Base-by-base conservation (phyloP, 2,329 filamentous ascomycete genomes). In the Zarea fungicola region DNA sequence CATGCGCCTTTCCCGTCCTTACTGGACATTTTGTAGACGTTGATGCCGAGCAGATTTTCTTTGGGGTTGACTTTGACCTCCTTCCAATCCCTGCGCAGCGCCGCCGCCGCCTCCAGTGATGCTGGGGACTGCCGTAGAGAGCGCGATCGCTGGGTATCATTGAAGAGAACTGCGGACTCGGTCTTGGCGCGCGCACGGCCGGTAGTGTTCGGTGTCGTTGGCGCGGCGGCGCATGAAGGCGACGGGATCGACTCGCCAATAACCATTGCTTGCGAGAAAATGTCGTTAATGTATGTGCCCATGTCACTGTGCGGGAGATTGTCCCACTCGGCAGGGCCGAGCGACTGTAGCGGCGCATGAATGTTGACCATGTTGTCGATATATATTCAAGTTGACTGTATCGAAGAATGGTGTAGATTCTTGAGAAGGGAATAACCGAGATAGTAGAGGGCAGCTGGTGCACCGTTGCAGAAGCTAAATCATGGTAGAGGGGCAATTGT, bases 51-150 rank as follows among this genome's bases (percentile, higher is more conserved):
- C 1, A 89, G 87, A 60, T 95, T 93, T 18, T 91, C 84, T 56
- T 77, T 83, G 3, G 78, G 67, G 35, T 77, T 81, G 48, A 89
- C 68, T 66, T 89, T 92, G 60, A 91, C 70, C 35, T 89, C 85
- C 65, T 95, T 96, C 90, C 92, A 96, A 66, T 89, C 80, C 60
- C 87, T 87, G 51, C 84, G 82, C n/a, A 96, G 69, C 18, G 76
- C 69, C 23, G 71, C 72, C 26, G 81, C 59, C 14, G 65, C 56
- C 22, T 55, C 73, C n/a, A 80, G 67, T 8, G 75, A 66, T 19
- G 76, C 68, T 3, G 76, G 69, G 2, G 75, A 69, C 29, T 59
- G 58, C 6, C 62, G 56, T n/a, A 61, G 58, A 6, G 64, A 59
- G 5, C 60, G 60, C 3, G 81, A 78, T 47, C 74, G 63, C 35